Evolutionary conservation across 441 rosid species (phyloP).

Genomic region (Gossypium schwendimanii): DNA sequence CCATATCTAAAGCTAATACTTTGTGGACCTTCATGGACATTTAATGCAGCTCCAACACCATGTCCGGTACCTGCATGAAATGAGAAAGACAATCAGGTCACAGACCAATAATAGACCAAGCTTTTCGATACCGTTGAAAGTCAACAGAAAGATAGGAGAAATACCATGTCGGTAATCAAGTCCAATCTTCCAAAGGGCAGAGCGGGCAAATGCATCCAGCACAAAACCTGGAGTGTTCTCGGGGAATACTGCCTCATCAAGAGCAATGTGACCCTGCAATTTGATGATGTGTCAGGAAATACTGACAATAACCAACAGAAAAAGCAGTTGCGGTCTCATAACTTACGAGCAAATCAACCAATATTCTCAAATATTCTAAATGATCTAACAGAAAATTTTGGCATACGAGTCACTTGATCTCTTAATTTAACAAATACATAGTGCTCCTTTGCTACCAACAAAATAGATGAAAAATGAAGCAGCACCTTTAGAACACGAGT

Average conservation of each 20-base stretch:
- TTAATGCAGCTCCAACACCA: constrained; percentile 93
- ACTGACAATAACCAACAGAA: not conserved
- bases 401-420: not conserved
- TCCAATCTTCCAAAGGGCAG: constrained; percentile 88
- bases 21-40: constrained; percentile 99
- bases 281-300: not conserved
- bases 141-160: constrained; percentile 17
- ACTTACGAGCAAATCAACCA: not conserved
- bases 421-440: not conserved
- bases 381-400: not conserved
- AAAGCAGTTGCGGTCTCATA: not conserved
- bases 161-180: constrained; percentile 97
- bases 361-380: not conserved
- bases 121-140: not conserved
- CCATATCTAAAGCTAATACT: constrained; percentile 88
- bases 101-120: not conserved
- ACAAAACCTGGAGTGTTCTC: constrained; percentile 92
- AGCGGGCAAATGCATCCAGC: constrained; percentile 86
- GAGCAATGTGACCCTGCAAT: constrained; percentile 94
- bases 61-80: constrained; percentile 77
- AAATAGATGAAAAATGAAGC: constrained; percentile 8
- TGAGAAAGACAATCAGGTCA: constrained; percentile 1
- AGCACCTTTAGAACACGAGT: constrained; percentile 84
- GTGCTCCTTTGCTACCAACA: not conserved
- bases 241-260: constrained; percentile 90